Conservation (phyloP, 108 stramenopile species). For the Conticribra guillardii region DNA sequence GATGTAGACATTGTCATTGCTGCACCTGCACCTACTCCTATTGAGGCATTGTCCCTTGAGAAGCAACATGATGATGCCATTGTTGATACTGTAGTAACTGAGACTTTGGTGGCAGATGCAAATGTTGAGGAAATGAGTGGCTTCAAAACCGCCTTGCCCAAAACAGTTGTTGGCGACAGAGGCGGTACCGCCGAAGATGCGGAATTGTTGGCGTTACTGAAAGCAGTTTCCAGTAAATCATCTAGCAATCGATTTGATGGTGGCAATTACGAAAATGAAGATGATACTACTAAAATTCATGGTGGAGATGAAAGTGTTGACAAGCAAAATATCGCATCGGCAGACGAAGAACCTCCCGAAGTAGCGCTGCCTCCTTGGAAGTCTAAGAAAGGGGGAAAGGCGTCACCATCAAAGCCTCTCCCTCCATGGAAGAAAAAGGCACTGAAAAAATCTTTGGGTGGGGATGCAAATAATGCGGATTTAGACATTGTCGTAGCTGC, state of each 20-base stretch:
- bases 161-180: constrained; percentile 69
- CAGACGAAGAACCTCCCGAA: neutral
- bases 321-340: constrained; percentile 7
- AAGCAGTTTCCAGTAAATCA: constrained; percentile 55
- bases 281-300: neutral
- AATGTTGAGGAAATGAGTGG: constrained; percentile 5
- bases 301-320: neutral
- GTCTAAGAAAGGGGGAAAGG: neutral
- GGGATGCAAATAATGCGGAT: neutral
- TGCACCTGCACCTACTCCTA: neutral
- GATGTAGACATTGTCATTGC: too few species aligned
- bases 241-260: constrained; percentile 43
- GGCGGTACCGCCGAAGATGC: constrained; percentile 75
- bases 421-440: constrained; percentile 20
- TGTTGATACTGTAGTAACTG: neutral
- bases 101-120: neutral
- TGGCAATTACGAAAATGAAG: neutral
- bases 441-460: neutral
- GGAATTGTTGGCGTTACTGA: constrained; percentile 58
- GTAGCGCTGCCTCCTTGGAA: neutral
- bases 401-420: neutral
- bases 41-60: neutral
- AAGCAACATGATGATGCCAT: too few species aligned
- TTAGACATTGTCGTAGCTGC: neutral
- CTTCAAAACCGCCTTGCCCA: constrained; percentile 48